A percentile compares a stretch with the other conserved stretches of the same genome.
phyloP scores from a whole-genome alignment of 805 yeast species.

The Zygosaccharomyces lentus region DNA sequence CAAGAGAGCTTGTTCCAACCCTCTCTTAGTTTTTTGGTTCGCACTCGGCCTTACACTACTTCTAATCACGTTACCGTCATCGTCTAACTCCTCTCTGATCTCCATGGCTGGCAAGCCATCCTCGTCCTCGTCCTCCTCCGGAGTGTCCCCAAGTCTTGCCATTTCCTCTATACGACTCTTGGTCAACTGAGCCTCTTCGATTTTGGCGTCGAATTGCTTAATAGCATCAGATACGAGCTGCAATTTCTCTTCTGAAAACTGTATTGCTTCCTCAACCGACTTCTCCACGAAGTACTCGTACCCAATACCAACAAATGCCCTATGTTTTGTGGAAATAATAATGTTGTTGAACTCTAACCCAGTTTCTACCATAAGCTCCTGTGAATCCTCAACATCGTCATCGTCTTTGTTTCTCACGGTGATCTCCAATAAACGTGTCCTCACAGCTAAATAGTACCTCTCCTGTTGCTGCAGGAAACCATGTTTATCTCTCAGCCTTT shows the following conservation, averaged over 20 bases:
- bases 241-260: conserved; percentile 26
- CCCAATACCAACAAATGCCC: conserved; percentile 30
- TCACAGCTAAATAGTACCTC: conserved; percentile 22
- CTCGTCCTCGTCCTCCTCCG: conserved; percentile 22
- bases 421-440: conserved; percentile 10
- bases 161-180: conserved; percentile 32
- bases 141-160: conserved; percentile 12
- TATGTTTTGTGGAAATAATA: conserved; percentile 24
- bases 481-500: conserved; percentile 22
- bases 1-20: conserved; percentile 16
- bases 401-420: conserved; percentile 4
- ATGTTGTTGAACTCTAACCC: conserved; percentile 33
- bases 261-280: conserved; percentile 20
- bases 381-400: conserved; percentile 8
- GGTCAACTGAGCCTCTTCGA: conserved; percentile 36
- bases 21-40: conserved; percentile 5
- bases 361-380: conserved; percentile 3
- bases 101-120: conserved; percentile 70
- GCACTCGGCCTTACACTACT: conserved; percentile 43
- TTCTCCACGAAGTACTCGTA: conserved; percentile 34
- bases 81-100: conserved; percentile 79
- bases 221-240: conserved; percentile 38
- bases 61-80: conserved; percentile 63
- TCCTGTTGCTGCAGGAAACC: conserved; percentile 29
- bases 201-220: conserved; percentile 37